A percentile compares a stretch with the other conserved stretches of the same genome.
Conservation (phyloP, 306 rosid genomes). For the Leucaena leucocephala region DNA sequence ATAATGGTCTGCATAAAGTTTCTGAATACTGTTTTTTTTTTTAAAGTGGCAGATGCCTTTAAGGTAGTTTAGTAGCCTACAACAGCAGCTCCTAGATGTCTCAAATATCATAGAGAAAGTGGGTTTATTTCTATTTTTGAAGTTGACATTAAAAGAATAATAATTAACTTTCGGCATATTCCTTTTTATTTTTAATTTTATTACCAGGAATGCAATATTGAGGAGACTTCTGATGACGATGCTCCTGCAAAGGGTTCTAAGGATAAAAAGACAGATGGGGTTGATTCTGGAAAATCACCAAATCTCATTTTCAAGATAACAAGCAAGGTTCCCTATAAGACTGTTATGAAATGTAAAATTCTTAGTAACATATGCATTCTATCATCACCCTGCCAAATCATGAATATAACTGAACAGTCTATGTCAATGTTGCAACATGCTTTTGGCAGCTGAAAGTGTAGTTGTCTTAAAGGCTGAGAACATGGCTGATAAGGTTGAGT, state of each 20-base stretch:
- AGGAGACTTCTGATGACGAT: constrained; percentile 57
- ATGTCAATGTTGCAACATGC: constrained; percentile 26
- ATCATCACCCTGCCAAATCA: not conserved
- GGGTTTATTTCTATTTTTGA: constrained; percentile 12
- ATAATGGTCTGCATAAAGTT: not conserved
- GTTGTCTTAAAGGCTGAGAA: constrained; percentile 69
- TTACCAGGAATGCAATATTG: constrained; percentile 63
- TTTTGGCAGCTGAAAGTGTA: constrained; percentile 57
- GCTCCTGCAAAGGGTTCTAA: constrained; percentile 54
- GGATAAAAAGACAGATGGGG: constrained; percentile 62
- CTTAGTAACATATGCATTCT: constrained; percentile 20
- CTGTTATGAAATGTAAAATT: constrained; percentile 57
- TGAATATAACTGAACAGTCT: constrained; percentile 33
- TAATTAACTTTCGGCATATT: constrained; percentile 17
- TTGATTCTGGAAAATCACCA: constrained; percentile 53
- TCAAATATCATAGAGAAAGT: not conserved
- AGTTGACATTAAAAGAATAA: constrained; percentile 27
- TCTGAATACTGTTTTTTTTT: constrained; percentile 18
- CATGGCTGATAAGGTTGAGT: constrained; percentile 57
- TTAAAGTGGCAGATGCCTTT: not conserved
- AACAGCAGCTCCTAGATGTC: not conserved
- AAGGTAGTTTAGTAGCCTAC: not conserved
- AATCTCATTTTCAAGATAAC: constrained; percentile 56
- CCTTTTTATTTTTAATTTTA: too few species aligned
- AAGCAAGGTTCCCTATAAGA: too few species aligned